Conservation (phyloP, 2,329 filamentous ascomycete species). For the Pezicula radicicola region DNA sequence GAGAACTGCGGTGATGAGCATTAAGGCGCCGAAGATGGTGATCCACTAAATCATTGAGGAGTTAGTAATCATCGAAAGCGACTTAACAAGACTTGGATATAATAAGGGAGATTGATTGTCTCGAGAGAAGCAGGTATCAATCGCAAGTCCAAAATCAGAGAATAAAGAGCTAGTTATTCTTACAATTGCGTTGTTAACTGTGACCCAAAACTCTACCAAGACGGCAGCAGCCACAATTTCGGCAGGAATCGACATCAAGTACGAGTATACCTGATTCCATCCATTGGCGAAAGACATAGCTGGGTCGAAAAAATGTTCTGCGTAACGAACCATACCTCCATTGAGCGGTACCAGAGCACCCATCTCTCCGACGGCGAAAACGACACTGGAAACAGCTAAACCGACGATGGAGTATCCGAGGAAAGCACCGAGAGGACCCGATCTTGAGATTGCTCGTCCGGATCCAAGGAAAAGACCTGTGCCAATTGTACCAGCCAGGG, state of each 20-base stretch:
- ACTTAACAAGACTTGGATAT: too few relatives aligned
- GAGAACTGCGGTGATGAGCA: constrained; percentile 30
- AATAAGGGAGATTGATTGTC: too few relatives aligned
- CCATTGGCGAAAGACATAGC: constrained; percentile 43
- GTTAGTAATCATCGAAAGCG: too few relatives aligned
- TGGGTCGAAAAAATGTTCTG: constrained; percentile 46
- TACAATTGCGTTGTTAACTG: constrained; percentile 40
- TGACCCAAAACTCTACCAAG: constrained; percentile 60
- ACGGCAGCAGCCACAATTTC: constrained; percentile 63
- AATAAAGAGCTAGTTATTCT: too few relatives aligned
- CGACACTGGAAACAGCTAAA: constrained; percentile 45
- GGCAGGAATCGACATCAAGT: constrained; percentile 54
- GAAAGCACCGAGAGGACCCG: constrained; percentile 48
- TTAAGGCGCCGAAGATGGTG: constrained; percentile 31
- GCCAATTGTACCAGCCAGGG: constrained; percentile 41
- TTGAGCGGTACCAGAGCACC: constrained; percentile 45
- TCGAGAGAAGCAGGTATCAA: too few relatives aligned
- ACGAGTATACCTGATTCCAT: constrained; percentile 52
- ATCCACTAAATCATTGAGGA: constrained; percentile 22
- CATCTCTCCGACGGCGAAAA: constrained; percentile 48
- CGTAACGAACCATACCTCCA: constrained; percentile 44
- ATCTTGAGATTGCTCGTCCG: constrained; percentile 47
- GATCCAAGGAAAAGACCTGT: constrained; percentile 50
- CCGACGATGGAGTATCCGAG: constrained; percentile 51
- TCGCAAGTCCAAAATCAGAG: too few relatives aligned